Evolutionary conservation across 2,329 filamentous ascomycete genomes (phyloP).

Genomic region (Alternaria infectoria): DNA sequence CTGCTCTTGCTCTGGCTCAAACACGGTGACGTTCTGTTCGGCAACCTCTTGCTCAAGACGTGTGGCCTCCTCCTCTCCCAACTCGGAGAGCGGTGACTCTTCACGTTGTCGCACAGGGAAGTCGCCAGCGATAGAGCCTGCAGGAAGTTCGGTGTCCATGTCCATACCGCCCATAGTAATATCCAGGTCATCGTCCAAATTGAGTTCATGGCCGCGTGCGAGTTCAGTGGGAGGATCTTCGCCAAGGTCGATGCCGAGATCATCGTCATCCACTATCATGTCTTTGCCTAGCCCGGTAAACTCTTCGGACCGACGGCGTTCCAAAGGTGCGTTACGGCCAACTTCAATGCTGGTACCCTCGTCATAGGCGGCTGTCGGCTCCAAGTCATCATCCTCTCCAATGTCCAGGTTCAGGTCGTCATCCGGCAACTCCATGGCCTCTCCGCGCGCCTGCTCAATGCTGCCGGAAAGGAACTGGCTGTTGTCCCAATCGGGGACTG

Average conservation of each 20-base stretch:
- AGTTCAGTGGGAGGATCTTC: conserved; percentile 40
- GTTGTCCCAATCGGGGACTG: conserved; percentile 62
- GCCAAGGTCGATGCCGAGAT: conserved; percentile 53
- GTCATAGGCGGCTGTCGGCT: conserved; percentile 29
- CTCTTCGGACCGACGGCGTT: conserved; percentile 49
- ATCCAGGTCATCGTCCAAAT: conserved; percentile 44
- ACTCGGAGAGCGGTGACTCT: conserved; percentile 62
- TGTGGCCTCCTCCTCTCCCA: conserved; percentile 58
- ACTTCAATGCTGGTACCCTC: conserved; percentile 75
- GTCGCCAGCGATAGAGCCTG: conserved; percentile 52
- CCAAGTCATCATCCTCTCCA: conserved; percentile 55
- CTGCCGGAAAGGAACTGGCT: conserved; percentile 82
- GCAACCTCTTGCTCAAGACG: conserved; percentile 69
- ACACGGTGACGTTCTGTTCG: conserved; percentile 46
- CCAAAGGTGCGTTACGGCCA: conserved; percentile 81
- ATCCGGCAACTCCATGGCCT: conserved; percentile 47
- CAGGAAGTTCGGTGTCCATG: conserved; percentile 54
- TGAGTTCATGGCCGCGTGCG: conserved; percentile 29
- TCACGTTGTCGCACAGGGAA: conserved; percentile 55
- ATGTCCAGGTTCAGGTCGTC: conserved; percentile 70
- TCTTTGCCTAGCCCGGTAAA: conserved; percentile 58
- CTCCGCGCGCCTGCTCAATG: conserved; percentile 60
- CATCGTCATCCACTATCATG: conserved; percentile 60
- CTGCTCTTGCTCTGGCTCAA: conserved; percentile 59
- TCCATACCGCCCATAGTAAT: conserved; percentile 53